These are phyloP conservation scores for Rhodotorula sp. DNA, from an alignment of 1,284 basidiomycete genomes.

Conservation along the genomic window DNA sequence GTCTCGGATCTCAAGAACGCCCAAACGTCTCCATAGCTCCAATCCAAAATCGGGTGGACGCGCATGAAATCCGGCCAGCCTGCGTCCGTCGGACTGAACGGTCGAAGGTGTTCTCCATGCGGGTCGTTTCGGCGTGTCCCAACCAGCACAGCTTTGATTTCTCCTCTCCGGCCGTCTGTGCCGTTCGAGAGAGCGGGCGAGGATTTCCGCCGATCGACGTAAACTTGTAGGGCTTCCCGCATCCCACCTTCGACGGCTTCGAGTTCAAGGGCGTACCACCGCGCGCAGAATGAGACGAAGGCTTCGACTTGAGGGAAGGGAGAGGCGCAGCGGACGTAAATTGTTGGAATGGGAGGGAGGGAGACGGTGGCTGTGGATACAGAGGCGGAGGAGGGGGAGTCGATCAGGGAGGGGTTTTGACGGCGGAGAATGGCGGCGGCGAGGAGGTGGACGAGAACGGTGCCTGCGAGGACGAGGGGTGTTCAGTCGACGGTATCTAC, in stretches of 20 bases:
- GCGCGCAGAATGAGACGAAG: slow-evolving; percentile 69
- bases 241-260: slow-evolving; percentile 76
- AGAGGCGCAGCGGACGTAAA: slow-evolving; percentile 87
- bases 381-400: slow-evolving; percentile 34
- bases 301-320: slow-evolving; percentile 80
- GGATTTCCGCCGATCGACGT: slow-evolving; percentile 58
- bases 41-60: slow-evolving; percentile 93
- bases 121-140: slow-evolving; percentile 87
- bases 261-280: slow-evolving; percentile 74
- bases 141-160: slow-evolving; percentile 74
- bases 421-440: slow-evolving; percentile 63
- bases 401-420: slow-evolving; percentile 42
- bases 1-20: slow-evolving; percentile 70
- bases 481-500: background rate
- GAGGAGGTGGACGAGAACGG: slow-evolving; percentile 87
- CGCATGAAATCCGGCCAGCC: slow-evolving; percentile 88
- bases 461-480: slow-evolving; percentile 58
- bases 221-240: slow-evolving; percentile 72
- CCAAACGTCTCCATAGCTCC: slow-evolving; percentile 90
- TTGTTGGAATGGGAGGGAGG: slow-evolving; percentile 40
- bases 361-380: slow-evolving; percentile 13
- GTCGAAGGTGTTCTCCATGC: slow-evolving; percentile 70
- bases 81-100: slow-evolving; percentile 73
- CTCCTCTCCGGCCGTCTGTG: slow-evolving; percentile 49
- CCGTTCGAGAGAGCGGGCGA: background rate